These are phyloP conservation scores for Ceratocystis eucalypticola DNA, from an alignment of 2,329 filamentous ascomycete species.

Conservation along the genomic window DNA sequence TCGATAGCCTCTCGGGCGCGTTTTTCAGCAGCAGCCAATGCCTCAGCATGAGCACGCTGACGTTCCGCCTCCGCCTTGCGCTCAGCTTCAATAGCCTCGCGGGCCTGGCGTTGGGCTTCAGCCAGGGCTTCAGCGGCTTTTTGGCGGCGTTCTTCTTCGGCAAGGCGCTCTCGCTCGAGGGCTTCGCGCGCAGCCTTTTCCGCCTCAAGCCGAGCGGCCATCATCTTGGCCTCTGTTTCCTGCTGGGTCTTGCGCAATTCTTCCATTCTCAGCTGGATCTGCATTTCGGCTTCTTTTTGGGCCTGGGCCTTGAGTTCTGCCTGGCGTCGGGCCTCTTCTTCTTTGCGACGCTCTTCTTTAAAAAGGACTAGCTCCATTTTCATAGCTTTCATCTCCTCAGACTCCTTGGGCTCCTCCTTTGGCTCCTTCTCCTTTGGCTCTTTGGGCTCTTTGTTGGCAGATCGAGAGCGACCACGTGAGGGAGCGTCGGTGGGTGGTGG, in stretches of 20 bases:
- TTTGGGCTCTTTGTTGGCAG: slow-evolving; percentile 15
- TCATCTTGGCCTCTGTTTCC: slow-evolving; percentile 27
- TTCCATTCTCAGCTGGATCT: slow-evolving; percentile 31
- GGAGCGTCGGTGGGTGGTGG: slow-evolving; percentile 32
- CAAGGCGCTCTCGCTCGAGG: slow-evolving; percentile 33
- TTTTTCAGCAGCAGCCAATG: slow-evolving; percentile 33
- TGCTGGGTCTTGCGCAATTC: slow-evolving; percentile 29
- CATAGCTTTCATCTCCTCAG: slow-evolving; percentile 42
- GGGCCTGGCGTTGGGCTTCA: slow-evolving; percentile 28
- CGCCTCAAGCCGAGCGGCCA: slow-evolving; percentile 34
- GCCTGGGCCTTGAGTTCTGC: slow-evolving; percentile 34
- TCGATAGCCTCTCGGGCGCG: slow-evolving; percentile 28
- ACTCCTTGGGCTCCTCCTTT: slow-evolving; percentile 26
- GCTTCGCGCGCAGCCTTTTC: slow-evolving; percentile 33
- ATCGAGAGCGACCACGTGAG: slow-evolving; percentile 30
- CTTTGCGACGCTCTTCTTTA: slow-evolving; percentile 34
- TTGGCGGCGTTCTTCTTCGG: slow-evolving; percentile 31
- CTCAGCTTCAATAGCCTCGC: slow-evolving; percentile 34
- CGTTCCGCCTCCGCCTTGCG: slow-evolving; percentile 33
- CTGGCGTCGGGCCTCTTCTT: slow-evolving; percentile 34
- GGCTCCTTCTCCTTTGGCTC: slow-evolving; percentile 26
- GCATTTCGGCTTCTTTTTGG: slow-evolving; percentile 35
- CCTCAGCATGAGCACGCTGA: slow-evolving; percentile 31
- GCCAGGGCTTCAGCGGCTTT: slow-evolving; percentile 25
- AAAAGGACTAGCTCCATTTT: slow-evolving; percentile 44